These are phyloP conservation scores for Cadophora luteo-olivacea DNA, from an alignment of 2,329 filamentous ascomycete genomes.

Conservation along the genomic window DNA sequence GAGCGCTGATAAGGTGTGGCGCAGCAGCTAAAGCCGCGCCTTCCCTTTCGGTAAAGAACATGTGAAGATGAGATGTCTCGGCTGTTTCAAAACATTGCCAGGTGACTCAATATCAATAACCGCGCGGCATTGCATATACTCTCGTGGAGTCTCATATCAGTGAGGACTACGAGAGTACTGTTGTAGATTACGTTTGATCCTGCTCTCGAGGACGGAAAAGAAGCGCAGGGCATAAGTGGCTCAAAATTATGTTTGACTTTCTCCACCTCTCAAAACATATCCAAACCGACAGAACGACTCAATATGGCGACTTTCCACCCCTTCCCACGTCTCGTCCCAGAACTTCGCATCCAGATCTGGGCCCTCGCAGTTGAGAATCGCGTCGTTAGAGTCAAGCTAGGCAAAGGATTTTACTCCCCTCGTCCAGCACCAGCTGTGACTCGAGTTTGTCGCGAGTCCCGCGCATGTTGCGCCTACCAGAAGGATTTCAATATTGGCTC, in stretches of 20 bases:
- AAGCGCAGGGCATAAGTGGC: no score
- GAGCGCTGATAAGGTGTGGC: conserved; percentile 6
- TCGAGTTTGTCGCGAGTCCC: background rate
- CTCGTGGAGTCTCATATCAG: background rate
- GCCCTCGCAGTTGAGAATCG: conserved; percentile 5
- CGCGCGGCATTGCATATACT: background rate
- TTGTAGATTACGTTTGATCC: no score
- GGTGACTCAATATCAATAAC: background rate
- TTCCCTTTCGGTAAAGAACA: background rate
- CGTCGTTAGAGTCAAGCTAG: background rate
- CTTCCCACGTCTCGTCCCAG: background rate
- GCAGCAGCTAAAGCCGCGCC: conserved; percentile 7
- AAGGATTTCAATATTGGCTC: background rate
- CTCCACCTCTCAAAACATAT: no score
- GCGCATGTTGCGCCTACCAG: background rate
- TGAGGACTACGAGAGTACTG: background rate
- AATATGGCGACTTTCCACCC: background rate
- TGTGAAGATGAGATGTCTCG: background rate
- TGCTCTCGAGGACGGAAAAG: background rate
- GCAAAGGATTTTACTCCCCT: background rate
- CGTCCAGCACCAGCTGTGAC: background rate
- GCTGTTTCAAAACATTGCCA: conserved; percentile 5
- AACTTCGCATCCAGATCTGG: conserved; percentile 3
- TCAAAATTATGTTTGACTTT: no score
- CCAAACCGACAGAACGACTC: background rate